Base-by-base conservation (phyloP, 1,284 basidiomycete genomes). In the Cryptococcus sp. region DNA sequence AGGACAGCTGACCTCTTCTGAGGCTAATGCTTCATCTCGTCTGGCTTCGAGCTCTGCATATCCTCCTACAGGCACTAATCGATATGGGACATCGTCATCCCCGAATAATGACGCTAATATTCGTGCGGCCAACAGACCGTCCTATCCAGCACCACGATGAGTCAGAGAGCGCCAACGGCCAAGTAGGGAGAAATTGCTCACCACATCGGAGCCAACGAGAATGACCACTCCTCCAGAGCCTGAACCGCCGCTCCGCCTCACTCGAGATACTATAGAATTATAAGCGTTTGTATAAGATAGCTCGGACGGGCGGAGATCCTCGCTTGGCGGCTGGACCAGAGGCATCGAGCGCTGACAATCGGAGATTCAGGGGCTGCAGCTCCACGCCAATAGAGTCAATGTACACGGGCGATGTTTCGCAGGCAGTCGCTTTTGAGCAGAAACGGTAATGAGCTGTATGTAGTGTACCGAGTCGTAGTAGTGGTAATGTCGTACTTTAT, bases 1-100 rank as follows among this genome's bases (percentile, higher is more conserved):
- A 50, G 50, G 5, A 40, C 39, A n/a, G 74, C 83, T 64, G 66
- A 92, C 91, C 80, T 93, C 89, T 47, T 81, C 75, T 65, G 87
- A 86, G 3, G 82, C 80, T 7, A 84, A 79, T 23, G 93, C 83
- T 62, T 91, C 87, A 51, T 87, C 83, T 54, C 83, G 82, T 67
- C 88, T 82, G 8, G 75, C 75, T 61, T 88, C 85, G 8, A 96
- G 79, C 62, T 89, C 88, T 20, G 84, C 82, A 64, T 91, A 89
- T 1, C 93, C 93, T 26, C 91, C 88, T 1, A 98, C 87, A n/a
- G 95, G 95, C 22, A 93, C 87, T 61, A 93, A 85, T 45, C 91
- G 85, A 77, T 96, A 89, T 72, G 89, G 88, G 22, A 99, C 86
- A 68, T 96, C 93, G 81, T 99, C 96, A 66, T 95, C 90, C 64